Evolutionary conservation across 805 yeast species (phyloP).

Genomic region (Saturnispora ahearnii): DNA sequence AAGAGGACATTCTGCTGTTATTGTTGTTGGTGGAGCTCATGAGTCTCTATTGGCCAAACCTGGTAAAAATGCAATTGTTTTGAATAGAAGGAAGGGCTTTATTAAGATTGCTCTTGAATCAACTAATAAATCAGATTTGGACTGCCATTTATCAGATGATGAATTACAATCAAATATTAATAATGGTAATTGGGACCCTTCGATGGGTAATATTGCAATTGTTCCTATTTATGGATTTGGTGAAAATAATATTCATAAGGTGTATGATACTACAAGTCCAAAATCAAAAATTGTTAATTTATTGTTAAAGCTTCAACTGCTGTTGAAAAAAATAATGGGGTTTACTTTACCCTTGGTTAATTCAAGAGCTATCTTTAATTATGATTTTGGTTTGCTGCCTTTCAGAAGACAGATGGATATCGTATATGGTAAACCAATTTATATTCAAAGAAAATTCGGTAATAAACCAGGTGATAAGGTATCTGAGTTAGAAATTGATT

Average conservation of each 20-base stretch:
- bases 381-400: constrained; percentile 87
- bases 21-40: constrained; percentile 94
- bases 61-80: constrained; percentile 56
- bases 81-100: constrained; percentile 78
- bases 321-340: constrained; percentile 63
- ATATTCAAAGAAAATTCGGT: constrained; percentile 28
- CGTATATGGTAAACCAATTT: constrained; percentile 57
- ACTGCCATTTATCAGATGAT: neutral
- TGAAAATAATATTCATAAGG: constrained; percentile 55
- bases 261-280: constrained; percentile 26
- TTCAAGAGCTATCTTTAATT: constrained; percentile 87
- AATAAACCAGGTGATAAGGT: constrained; percentile 21
- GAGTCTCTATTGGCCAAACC: constrained; percentile 68
- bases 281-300: constrained; percentile 24
- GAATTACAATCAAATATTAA: constrained; percentile 5
- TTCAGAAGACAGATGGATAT: constrained; percentile 72
- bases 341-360: constrained; percentile 88
- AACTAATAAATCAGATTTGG: constrained; percentile 8
- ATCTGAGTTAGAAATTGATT: constrained; percentile 43
- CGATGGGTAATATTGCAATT: constrained; percentile 54
- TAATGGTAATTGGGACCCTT: constrained; percentile 7
- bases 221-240: constrained; percentile 93
- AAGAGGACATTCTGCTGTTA: constrained; percentile 66
- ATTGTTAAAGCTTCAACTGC: constrained; percentile 51
- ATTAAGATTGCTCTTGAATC: constrained; percentile 74